Conservation (phyloP, 352 stramenopile genomes). For the Pythium aristosporum region DNA sequence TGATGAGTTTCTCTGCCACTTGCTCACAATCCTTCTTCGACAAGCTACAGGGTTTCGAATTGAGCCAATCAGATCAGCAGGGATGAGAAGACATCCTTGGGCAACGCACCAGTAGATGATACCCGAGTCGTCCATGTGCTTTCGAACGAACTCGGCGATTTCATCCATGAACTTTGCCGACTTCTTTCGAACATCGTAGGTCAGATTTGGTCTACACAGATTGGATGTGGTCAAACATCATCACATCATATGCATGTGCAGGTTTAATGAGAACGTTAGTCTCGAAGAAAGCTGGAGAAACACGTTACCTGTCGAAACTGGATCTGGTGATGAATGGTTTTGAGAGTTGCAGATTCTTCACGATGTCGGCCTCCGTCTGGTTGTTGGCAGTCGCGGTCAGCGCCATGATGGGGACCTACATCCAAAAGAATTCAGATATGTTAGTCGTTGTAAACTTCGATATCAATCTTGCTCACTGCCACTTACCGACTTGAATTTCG, state of each 20-base stretch:
- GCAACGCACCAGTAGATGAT: conserved; percentile 83
- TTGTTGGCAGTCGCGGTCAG: conserved; percentile 85
- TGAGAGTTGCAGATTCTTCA: conserved; percentile 67
- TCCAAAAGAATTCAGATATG: neutral
- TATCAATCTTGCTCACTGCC: neutral
- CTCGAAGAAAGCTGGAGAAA: neutral
- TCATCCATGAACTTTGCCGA: conserved; percentile 79
- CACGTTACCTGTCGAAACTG: conserved; percentile 79
- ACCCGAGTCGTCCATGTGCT: conserved; percentile 85
- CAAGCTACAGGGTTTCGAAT: conserved; percentile 41
- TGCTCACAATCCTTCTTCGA: conserved; percentile 89
- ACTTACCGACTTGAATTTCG: conserved; percentile 91
- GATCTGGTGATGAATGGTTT: conserved; percentile 81
- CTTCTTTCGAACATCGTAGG: conserved; percentile 84
- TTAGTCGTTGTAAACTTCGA: neutral
- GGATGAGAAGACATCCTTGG: neutral
- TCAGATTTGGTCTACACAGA: conserved; percentile 66
- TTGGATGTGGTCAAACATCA: neutral
- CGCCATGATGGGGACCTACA: conserved; percentile 85
- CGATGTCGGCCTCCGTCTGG: conserved; percentile 83
- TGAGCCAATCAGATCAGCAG: neutral
- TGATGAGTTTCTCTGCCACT: conserved; percentile 78
- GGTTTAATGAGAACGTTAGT: neutral
- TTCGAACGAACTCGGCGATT: conserved; percentile 69
- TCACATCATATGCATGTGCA: neutral